Percentiles rank a stretch among this genome's conserved stretches.
These are phyloP conservation scores for Chenopodium quinoa DNA, from an alignment of 148 eudicot species.

Conservation along the genomic window DNA sequence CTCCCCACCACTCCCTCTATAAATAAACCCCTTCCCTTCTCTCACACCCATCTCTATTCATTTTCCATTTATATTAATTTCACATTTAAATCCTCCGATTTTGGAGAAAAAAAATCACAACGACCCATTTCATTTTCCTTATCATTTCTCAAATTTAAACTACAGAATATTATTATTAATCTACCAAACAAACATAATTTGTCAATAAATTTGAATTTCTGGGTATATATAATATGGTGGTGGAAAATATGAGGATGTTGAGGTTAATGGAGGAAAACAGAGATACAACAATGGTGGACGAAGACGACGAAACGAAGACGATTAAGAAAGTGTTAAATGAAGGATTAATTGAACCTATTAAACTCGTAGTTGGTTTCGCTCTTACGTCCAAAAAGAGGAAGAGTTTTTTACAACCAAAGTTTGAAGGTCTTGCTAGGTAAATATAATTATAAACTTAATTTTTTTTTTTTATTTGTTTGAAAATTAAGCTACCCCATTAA, in stretches of 20 bases:
- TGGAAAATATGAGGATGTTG: slow-evolving; percentile 36
- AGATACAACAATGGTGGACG: slow-evolving; percentile 10
- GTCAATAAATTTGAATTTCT: not conserved
- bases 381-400: slow-evolving; percentile 84
- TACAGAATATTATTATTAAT: too few relatives aligned
- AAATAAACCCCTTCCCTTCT: not conserved
- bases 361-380: slow-evolving; percentile 82
- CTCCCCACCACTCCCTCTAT: slow-evolving; percentile 10
- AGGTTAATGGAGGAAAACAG: slow-evolving; percentile 22
- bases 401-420: slow-evolving; percentile 89
- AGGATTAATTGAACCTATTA: slow-evolving; percentile 36
- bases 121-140: not conserved
- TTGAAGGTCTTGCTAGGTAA: slow-evolving; percentile 79
- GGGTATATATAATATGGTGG: slow-evolving; percentile 34
- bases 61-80: too few relatives aligned
- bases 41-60: not conserved
- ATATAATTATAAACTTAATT: not conserved
- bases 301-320: slow-evolving; percentile 13
- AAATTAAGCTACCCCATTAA: not conserved
- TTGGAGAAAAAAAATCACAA: not conserved
- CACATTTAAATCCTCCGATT: not conserved
- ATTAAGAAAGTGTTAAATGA: slow-evolving; percentile 18
- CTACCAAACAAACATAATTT: not conserved
- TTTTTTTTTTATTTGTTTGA: not conserved
- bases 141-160: not conserved